These are phyloP conservation scores for Trichosporon faecale DNA, from an alignment of 1,284 basidiomycete species.

Conservation along the genomic window DNA sequence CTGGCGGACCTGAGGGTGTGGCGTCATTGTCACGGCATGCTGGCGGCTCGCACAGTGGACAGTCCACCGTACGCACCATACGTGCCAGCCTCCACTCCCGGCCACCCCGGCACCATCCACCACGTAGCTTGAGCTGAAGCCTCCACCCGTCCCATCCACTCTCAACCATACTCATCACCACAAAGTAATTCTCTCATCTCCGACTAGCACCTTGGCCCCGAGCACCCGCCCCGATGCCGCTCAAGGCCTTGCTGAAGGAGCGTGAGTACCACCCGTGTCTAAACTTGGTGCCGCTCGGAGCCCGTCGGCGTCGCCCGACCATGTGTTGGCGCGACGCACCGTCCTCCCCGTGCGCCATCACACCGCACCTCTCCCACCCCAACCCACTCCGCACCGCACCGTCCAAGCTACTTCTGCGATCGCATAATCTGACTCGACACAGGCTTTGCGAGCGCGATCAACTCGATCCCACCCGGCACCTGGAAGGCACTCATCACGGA, in stretches of 20 bases:
- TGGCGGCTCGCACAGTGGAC: neutral
- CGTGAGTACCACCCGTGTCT: conserved; percentile 35
- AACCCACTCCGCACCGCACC: neutral
- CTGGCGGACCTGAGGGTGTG: neutral
- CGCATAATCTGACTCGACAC: conserved; percentile 11
- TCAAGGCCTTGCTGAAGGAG: conserved; percentile 47
- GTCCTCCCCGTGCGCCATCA: neutral
- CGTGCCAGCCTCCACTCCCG: neutral
- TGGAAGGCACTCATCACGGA: conserved; percentile 99
- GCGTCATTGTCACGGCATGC: conserved; percentile 7
- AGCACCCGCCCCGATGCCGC: conserved; percentile 35
- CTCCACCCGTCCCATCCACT: neutral
- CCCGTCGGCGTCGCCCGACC: neutral
- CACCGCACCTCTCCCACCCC: neutral
- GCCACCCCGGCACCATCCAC: neutral
- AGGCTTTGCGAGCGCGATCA: conserved; percentile 51
- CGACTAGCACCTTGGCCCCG: neutral
- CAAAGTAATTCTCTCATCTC: neutral
- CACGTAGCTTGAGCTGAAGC: neutral
- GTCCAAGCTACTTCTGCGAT: neutral
- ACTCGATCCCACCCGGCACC: conserved; percentile 68
- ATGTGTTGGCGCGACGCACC: neutral
- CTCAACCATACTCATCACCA: conserved; percentile 9
- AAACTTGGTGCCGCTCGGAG: neutral
- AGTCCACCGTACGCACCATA: neutral